phyloP scores from a whole-genome alignment of 2,329 filamentous ascomycete genomes.

The Verticillium dahliae region DNA sequence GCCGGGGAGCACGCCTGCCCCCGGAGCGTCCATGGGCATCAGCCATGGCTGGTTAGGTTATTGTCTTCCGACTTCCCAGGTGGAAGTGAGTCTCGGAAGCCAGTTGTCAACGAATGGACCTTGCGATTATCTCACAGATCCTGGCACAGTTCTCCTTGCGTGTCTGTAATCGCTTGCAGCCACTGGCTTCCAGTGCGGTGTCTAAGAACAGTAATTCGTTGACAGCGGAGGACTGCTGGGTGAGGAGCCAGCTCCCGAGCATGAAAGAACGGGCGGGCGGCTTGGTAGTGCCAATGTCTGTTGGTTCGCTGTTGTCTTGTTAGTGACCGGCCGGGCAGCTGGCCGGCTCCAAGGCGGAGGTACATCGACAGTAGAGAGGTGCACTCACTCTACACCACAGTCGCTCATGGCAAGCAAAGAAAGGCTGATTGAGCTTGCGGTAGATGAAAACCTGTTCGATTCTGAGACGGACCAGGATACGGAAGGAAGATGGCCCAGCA shows the following conservation, averaged over 20 bases:
- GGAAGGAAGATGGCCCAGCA: no score
- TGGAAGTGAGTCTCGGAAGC: not conserved
- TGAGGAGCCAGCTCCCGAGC: not conserved
- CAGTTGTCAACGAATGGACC: not conserved
- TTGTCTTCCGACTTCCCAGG: not conserved
- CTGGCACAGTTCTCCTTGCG: not conserved
- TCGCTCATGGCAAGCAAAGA: no score
- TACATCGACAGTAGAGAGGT: not conserved
- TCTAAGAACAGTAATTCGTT: not conserved
- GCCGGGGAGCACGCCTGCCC: no score
- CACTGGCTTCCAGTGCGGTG: not conserved
- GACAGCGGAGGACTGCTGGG: not conserved
- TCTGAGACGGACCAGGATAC: no score
- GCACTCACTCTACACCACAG: no score
- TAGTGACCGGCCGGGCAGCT: not conserved
- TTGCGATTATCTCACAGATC: not conserved
- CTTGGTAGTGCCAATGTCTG: no score
- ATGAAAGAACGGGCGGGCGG: not conserved
- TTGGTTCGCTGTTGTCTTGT: conserved; percentile 4
- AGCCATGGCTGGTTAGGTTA: not conserved
- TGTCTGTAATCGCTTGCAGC: not conserved
- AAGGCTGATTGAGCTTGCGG: no score
- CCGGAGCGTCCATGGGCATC: not conserved
- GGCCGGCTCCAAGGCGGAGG: not conserved
- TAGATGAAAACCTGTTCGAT: no score